These are phyloP conservation scores for Petasospora fabianii DNA, from an alignment of 1,139 yeast species.

Conservation along the genomic window DNA sequence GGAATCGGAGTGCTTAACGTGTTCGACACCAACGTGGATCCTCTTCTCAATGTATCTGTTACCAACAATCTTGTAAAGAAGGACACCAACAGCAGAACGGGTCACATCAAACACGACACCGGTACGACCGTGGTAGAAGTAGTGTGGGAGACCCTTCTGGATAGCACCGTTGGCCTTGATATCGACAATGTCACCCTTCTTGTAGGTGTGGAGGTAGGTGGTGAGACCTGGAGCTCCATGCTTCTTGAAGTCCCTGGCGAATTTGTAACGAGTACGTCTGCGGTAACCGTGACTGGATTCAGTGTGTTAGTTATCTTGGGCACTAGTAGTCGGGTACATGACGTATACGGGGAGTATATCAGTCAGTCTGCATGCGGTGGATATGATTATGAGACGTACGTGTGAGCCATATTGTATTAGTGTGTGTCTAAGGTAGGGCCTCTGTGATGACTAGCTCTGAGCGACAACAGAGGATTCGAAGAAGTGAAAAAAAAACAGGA, in stretches of 20 bases:
- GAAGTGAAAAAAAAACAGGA: not conserved
- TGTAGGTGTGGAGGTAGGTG: constrained; percentile 94
- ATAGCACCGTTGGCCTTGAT: constrained; percentile 97
- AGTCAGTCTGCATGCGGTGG: not conserved
- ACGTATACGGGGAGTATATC: not conserved
- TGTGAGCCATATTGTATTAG: constrained; percentile 14
- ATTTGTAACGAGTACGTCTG: constrained; percentile 99
- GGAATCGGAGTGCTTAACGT: constrained; percentile 98
- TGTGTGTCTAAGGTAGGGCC: not conserved
- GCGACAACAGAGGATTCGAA: too few relatives aligned
- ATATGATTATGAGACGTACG: constrained; percentile 9
- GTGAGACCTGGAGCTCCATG: constrained; percentile 91
- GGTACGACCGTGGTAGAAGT: constrained; percentile 99
- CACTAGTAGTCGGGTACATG: not conserved
- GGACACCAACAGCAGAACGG: constrained; percentile 95
- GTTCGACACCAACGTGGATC: constrained; percentile 96
- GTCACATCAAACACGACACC: constrained; percentile 98
- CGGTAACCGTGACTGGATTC: constrained; percentile 86
- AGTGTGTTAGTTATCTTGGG: not conserved
- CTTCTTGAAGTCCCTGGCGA: constrained; percentile 98
- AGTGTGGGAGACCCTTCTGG: constrained; percentile 99
- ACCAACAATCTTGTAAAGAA: constrained; percentile 95
- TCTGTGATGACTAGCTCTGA: too few relatives aligned
- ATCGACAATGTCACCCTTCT: constrained; percentile 98
- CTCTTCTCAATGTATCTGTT: constrained; percentile 98